A percentile compares a stretch with the other conserved stretches of the same genome.
Conservation (phyloP, 2,329 filamentous ascomycete genomes). For the Neobulgaria alba region DNA sequence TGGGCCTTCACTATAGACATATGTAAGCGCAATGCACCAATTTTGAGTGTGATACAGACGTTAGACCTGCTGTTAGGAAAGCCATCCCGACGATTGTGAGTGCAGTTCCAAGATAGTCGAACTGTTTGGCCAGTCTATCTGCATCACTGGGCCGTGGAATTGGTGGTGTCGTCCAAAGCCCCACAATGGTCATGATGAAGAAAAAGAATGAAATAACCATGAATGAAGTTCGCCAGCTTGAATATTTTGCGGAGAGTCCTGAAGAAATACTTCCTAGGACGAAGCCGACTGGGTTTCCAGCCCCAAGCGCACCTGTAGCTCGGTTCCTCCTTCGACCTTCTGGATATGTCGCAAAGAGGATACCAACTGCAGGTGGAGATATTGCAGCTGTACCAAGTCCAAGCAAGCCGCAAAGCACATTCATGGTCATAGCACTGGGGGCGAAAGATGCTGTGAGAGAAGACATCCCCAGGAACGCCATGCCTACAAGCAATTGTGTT, state of each 20-base stretch:
- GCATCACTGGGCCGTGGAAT: slow-evolving; percentile 34
- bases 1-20: slow-evolving; percentile 16
- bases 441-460: slow-evolving; percentile 51
- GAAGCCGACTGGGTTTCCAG: slow-evolving; percentile 34
- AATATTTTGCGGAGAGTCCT: slow-evolving; percentile 51
- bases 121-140: slow-evolving; percentile 7
- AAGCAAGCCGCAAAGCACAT: slow-evolving; percentile 54
- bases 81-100: slow-evolving; percentile 18
- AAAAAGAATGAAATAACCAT: slow-evolving; percentile 57
- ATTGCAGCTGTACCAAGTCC: slow-evolving; percentile 57
- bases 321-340: slow-evolving; percentile 50
- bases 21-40: slow-evolving; percentile 4
- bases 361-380: slow-evolving; percentile 55
- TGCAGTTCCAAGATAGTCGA: slow-evolving; percentile 21
- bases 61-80: slow-evolving; percentile 18
- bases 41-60: slow-evolving; percentile 10
- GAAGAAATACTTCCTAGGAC: slow-evolving; percentile 45
- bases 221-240: slow-evolving; percentile 56
- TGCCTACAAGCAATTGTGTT: slow-evolving; percentile 48
- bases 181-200: slow-evolving; percentile 46
- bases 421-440: slow-evolving; percentile 47
- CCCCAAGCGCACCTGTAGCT: slow-evolving; percentile 52
- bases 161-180: slow-evolving; percentile 53
- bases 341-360: slow-evolving; percentile 55
- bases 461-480: slow-evolving; percentile 50